A percentile compares a stretch with the other conserved stretches of the same genome.
Evolutionary conservation across 441 rosid species (phyloP).

Genomic region (Theobroma grandiflorum): DNA sequence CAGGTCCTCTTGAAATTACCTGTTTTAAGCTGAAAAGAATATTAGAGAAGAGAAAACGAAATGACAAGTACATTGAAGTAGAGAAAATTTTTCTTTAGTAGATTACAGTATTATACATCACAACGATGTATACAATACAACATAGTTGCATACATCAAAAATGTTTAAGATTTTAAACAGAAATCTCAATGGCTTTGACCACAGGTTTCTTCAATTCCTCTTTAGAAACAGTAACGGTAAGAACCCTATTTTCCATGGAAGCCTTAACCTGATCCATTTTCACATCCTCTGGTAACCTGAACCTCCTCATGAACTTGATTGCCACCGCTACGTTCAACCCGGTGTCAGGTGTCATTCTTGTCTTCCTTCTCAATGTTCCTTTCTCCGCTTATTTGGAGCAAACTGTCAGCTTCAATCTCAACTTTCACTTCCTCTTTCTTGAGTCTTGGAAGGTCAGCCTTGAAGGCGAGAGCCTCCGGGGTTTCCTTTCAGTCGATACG

Average conservation of each 20-base stretch:
- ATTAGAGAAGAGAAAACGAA: too few relatives aligned
- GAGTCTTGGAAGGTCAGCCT: neutral
- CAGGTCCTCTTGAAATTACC: too few relatives aligned
- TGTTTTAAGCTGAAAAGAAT: too few relatives aligned
- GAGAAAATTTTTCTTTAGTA: too few relatives aligned
- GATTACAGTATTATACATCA: too few relatives aligned
- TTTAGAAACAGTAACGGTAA: neutral
- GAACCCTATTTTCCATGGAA: neutral
- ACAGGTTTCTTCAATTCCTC: neutral
- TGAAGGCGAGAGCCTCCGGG: slow-evolving; percentile 6
- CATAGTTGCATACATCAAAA: too few relatives aligned
- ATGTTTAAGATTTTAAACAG: too few relatives aligned
- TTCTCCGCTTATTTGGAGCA: slow-evolving; percentile 10
- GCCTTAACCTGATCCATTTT: neutral
- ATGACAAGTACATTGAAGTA: too few relatives aligned
- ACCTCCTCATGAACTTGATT: neutral
- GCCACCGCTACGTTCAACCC: neutral
- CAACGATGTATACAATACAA: neutral
- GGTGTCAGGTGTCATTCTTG: neutral
- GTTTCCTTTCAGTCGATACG: neutral
- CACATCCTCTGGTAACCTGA: neutral
- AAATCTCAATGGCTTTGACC: neutral
- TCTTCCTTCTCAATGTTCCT: slow-evolving; percentile 7
- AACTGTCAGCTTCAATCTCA: neutral
- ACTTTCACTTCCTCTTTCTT: neutral